A percentile compares a stretch with the other conserved stretches of the same genome.
phyloP scores from a whole-genome alignment of 2,329 filamentous ascomycete species.

The Botryotinia globosa region DNA sequence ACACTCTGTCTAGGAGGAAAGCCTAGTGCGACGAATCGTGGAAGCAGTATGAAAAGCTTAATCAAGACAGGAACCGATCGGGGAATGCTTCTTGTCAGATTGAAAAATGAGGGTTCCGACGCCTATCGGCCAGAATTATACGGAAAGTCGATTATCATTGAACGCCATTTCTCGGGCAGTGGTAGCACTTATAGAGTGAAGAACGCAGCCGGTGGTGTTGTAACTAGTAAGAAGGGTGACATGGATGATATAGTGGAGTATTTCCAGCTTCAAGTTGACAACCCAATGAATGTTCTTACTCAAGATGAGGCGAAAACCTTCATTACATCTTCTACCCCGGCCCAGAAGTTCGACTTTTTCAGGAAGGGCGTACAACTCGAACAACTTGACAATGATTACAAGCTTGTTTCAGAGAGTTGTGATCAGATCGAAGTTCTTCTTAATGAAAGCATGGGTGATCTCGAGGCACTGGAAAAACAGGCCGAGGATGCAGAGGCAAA shows the following conservation, averaged over 20 bases:
- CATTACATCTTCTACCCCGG: constrained; percentile 75
- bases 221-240: constrained; percentile 82
- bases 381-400: constrained; percentile 87
- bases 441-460: constrained; percentile 57
- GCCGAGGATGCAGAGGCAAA: constrained; percentile 62
- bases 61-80: constrained; percentile 85
- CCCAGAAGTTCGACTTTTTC: constrained; percentile 95
- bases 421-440: constrained; percentile 69
- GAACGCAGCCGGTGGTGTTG: constrained; percentile 61
- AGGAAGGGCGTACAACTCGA: constrained; percentile 92
- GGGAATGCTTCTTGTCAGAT: constrained; percentile 72
- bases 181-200: constrained; percentile 85
- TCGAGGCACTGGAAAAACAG: constrained; percentile 57
- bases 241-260: constrained; percentile 92
- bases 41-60: constrained; percentile 81
- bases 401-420: constrained; percentile 73
- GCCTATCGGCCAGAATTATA: constrained; percentile 82
- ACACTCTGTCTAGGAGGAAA: constrained; percentile 95
- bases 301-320: constrained; percentile 96
- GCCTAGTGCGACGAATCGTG: constrained; percentile 87
- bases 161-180: constrained; percentile 75
- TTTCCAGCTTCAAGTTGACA: constrained; percentile 91
- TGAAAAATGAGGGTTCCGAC: constrained; percentile 85
- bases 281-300: constrained; percentile 91
- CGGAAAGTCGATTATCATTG: constrained; percentile 82